Evolutionary conservation across 192 early-diverging fungal species (phyloP).

Genomic region (Haplosporangium gracile): DNA sequence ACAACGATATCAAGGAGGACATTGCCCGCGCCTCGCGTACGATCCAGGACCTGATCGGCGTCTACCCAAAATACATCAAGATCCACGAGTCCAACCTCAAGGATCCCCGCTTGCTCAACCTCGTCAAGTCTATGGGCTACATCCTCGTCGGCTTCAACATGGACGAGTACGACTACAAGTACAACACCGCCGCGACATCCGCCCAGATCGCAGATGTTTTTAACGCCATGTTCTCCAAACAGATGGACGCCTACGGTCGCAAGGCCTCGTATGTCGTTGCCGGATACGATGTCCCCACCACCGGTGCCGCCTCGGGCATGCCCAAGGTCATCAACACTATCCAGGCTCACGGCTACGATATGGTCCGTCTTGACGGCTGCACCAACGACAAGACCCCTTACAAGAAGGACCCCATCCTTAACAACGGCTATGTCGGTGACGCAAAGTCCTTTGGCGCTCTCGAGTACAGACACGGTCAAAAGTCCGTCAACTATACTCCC

Average conservation of each 20-base stretch:
- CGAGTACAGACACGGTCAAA: slow-evolving; percentile 55
- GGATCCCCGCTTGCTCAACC: slow-evolving; percentile 46
- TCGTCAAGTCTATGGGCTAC: slow-evolving; percentile 54
- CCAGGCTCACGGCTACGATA: slow-evolving; percentile 57
- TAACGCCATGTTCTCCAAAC: slow-evolving; percentile 51
- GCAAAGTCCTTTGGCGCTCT: slow-evolving; percentile 53
- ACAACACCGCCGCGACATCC: slow-evolving; percentile 40
- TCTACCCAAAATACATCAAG: slow-evolving; percentile 58
- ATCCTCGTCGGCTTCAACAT: slow-evolving; percentile 59
- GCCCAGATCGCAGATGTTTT: slow-evolving; percentile 53
- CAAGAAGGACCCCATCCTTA: slow-evolving; percentile 42
- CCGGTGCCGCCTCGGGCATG: slow-evolving; percentile 55
- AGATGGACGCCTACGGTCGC: slow-evolving; percentile 58
- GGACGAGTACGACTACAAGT: slow-evolving; percentile 60
- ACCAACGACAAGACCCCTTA: slow-evolving; percentile 60
- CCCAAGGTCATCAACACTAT: slow-evolving; percentile 57
- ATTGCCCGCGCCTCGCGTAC: slow-evolving; percentile 55
- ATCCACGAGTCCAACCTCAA: slow-evolving; percentile 55
- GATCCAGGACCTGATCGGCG: slow-evolving; percentile 60
- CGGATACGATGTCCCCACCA: slow-evolving; percentile 62
- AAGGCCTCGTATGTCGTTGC: slow-evolving; percentile 58
- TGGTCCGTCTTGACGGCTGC: slow-evolving; percentile 63
- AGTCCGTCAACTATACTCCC: slow-evolving; percentile 23
- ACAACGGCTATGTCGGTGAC: slow-evolving; percentile 48
- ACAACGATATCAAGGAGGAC: slow-evolving; percentile 51